phyloP scores from a whole-genome alignment of 1,284 basidiomycete species.

The Leccinum huronense region DNA sequence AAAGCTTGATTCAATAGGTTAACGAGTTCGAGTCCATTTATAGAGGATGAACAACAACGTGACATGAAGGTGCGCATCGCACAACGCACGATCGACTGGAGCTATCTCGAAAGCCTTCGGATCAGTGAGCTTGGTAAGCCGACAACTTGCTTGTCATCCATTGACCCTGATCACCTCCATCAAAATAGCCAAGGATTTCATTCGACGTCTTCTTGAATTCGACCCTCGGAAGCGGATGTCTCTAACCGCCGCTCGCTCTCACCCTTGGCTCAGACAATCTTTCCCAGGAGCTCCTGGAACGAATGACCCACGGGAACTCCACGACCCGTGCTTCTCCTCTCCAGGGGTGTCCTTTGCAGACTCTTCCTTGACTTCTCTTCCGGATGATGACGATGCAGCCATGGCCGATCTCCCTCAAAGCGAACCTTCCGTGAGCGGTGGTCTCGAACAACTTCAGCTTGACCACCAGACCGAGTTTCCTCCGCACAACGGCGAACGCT shows the following conservation, averaged over 20 bases:
- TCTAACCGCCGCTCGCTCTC: slow-evolving; percentile 54
- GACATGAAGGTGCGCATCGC: slow-evolving; percentile 57
- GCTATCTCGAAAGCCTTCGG: slow-evolving; percentile 40
- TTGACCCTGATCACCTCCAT: slow-evolving; percentile 4
- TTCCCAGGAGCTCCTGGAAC: neutral
- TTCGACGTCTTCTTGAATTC: slow-evolving; percentile 40
- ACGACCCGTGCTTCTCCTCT: slow-evolving; percentile 21
- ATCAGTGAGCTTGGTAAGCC: slow-evolving; percentile 42
- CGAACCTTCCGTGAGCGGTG: slow-evolving; percentile 37
- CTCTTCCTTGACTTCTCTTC: slow-evolving; percentile 26
- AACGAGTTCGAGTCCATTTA: slow-evolving; percentile 67
- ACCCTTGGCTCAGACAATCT: slow-evolving; percentile 58
- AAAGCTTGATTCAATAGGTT: slow-evolving; percentile 49
- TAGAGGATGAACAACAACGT: slow-evolving; percentile 57
- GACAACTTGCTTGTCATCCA: neutral
- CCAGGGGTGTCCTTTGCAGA: slow-evolving; percentile 15
- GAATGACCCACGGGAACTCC: slow-evolving; percentile 9
- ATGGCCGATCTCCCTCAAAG: slow-evolving; percentile 31
- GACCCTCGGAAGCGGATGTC: slow-evolving; percentile 58
- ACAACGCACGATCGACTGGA: slow-evolving; percentile 62
- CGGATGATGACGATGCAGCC: slow-evolving; percentile 34
- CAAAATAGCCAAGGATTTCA: slow-evolving; percentile 37
- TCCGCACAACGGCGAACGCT: slow-evolving; percentile 18
- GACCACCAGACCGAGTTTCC: slow-evolving; percentile 14
- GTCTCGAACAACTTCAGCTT: slow-evolving; percentile 37